These are phyloP conservation scores for Xylaria venustula DNA, from an alignment of 495 filamentous ascomycete genomes.

Conservation along the genomic window DNA sequence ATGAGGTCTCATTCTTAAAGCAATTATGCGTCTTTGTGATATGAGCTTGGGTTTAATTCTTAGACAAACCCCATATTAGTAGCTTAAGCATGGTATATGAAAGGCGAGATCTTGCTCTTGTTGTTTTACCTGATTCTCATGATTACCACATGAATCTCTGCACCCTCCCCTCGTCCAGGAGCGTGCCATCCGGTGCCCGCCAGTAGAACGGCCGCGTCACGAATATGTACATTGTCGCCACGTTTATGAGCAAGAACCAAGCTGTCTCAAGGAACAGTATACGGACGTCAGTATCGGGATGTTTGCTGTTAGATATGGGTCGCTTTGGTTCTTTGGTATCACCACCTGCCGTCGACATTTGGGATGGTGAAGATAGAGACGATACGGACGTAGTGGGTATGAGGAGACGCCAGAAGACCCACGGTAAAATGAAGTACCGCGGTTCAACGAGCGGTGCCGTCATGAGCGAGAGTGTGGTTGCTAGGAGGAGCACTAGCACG, in stretches of 20 bases:
- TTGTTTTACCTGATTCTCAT: not conserved
- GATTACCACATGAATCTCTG: constrained; percentile 92
- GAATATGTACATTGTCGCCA: constrained; percentile 76
- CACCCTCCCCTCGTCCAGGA: constrained; percentile 70
- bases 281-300: not conserved
- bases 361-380: constrained; percentile 22
- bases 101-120: not conserved
- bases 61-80: too few species aligned
- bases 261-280: constrained; percentile 61
- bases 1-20: not conserved
- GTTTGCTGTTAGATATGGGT: not conserved
- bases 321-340: not conserved
- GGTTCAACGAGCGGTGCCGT: constrained; percentile 93
- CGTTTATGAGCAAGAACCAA: constrained; percentile 76
- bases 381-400: constrained; percentile 44
- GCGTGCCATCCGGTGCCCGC: constrained; percentile 41
- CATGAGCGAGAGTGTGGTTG: constrained; percentile 73
- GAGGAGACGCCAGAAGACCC: constrained; percentile 89
- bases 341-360: not conserved
- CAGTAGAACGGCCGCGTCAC: constrained; percentile 77
- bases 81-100: too few species aligned
- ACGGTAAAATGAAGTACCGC: constrained; percentile 90
- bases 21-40: too few species aligned
- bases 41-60: too few species aligned
- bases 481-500: constrained; percentile 63